phyloP scores from a whole-genome alignment of 2,329 filamentous ascomycete species.

The Arachnopeziza araneosa region DNA sequence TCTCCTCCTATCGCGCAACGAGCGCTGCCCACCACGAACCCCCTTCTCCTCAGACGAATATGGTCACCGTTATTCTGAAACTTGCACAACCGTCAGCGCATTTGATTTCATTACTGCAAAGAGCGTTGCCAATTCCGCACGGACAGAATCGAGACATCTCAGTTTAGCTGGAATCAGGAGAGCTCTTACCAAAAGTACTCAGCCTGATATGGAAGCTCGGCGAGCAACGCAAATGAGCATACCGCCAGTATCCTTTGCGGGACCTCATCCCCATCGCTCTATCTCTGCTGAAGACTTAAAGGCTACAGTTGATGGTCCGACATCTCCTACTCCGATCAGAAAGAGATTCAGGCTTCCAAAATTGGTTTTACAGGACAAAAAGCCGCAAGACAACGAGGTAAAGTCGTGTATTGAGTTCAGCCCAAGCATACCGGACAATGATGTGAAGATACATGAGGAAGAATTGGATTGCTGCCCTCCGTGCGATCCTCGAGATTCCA shows the following conservation, averaged over 20 bases:
- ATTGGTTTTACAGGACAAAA: slow-evolving; percentile 22
- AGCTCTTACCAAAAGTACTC: background rate
- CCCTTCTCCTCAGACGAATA: slow-evolving; percentile 23
- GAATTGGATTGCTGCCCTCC: slow-evolving; percentile 19
- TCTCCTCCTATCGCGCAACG: slow-evolving; percentile 24
- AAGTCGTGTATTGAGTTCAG: slow-evolving; percentile 20
- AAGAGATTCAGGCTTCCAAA: slow-evolving; percentile 20
- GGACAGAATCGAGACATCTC: slow-evolving; percentile 6
- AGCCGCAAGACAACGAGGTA: slow-evolving; percentile 8
- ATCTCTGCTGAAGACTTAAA: slow-evolving; percentile 14
- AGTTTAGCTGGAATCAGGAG: slow-evolving; percentile 1
- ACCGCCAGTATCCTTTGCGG: background rate
- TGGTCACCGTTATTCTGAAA: slow-evolving; percentile 2
- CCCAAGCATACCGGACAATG: slow-evolving; percentile 14
- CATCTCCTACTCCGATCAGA: slow-evolving; percentile 5
- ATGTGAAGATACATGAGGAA: slow-evolving; percentile 16
- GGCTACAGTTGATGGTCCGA: background rate
- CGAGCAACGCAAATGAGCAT: slow-evolving; percentile 3
- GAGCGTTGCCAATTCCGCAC: slow-evolving; percentile 16
- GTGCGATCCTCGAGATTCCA: slow-evolving; percentile 14
- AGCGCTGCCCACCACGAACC: slow-evolving; percentile 21
- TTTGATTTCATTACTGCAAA: slow-evolving; percentile 22
- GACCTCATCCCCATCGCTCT: background rate
- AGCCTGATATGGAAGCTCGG: background rate
- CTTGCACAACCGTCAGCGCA: background rate